Conservation (phyloP, 2,329 filamentous ascomycete genomes). For the Moelleriella libera region DNA sequence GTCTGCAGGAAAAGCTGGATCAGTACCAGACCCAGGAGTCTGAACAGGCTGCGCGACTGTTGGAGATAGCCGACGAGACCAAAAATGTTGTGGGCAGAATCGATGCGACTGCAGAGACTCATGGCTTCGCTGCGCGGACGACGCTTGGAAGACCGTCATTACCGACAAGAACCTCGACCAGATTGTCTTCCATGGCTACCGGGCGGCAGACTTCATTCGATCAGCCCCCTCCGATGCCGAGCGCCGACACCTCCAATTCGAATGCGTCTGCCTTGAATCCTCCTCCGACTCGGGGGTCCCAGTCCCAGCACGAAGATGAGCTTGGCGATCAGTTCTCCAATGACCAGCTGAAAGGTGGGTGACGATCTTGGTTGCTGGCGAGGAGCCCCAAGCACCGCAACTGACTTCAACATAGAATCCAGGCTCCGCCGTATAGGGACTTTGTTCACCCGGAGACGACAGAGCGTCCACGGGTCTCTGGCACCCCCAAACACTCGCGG, state of each 20-base stretch:
- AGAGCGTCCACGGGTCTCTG: conserved; percentile 48
- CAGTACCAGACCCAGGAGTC: conserved; percentile 88
- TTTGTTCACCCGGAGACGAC: conserved; percentile 47
- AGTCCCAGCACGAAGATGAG: conserved; percentile 4
- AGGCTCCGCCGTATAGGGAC: conserved; percentile 53
- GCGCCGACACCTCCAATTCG: conserved; percentile 1
- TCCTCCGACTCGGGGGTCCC: conserved; percentile 2
- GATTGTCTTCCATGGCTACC: conserved; percentile 20
- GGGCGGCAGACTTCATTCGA: conserved; percentile 5
- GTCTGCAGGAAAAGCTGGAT: conserved; percentile 79
- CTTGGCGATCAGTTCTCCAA: conserved; percentile 2
- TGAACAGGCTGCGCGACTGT: conserved; percentile 67
- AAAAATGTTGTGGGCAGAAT: conserved; percentile 75
- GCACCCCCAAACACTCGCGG: conserved; percentile 37
- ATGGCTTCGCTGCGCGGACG: conserved; percentile 42
- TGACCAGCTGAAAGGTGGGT: conserved; percentile 5
- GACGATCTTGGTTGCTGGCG: neutral
- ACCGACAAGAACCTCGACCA: conserved; percentile 24
- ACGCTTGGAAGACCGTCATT: conserved; percentile 23
- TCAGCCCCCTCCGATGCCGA: conserved; percentile 1
- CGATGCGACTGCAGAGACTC: conserved; percentile 76
- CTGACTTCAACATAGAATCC: conserved; percentile 26
- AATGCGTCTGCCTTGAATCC: neutral
- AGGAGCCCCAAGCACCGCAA: conserved; percentile 2
- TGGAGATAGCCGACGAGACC: conserved; percentile 62